A percentile compares a stretch with the other conserved stretches of the same genome.
Conservation (phyloP, 495 filamentous ascomycete genomes). For the Antarctomyces pellizariae region DNA sequence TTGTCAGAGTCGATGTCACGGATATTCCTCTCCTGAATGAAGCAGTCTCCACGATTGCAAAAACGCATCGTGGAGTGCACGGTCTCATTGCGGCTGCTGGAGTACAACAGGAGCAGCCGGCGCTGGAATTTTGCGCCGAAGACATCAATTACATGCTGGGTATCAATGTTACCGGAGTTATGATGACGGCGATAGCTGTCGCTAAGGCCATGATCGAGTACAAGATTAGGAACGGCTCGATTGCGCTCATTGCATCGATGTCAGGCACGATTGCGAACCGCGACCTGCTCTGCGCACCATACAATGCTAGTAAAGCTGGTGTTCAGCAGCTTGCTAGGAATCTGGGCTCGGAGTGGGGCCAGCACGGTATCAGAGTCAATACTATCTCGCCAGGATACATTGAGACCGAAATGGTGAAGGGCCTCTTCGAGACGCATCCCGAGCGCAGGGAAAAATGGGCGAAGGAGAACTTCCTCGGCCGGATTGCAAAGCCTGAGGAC, state of each 20-base stretch:
- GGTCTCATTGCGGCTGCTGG: conserved; percentile 66
- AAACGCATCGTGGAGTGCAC: conserved; percentile 48
- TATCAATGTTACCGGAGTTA: conserved; percentile 53
- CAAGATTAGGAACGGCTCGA: conserved; percentile 29
- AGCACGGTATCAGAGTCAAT: conserved; percentile 55
- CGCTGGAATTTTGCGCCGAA: conserved; percentile 39
- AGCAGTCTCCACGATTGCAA: conserved; percentile 42
- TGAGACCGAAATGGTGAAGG: conserved; percentile 73
- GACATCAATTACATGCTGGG: conserved; percentile 38
- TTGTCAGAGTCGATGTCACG: conserved; percentile 72
- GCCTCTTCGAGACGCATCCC: conserved; percentile 50
- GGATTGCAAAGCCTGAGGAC: conserved; percentile 68
- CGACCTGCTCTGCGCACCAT: conserved; percentile 45
- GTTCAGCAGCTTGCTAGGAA: conserved; percentile 71
- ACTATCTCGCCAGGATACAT: conserved; percentile 61
- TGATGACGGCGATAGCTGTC: conserved; percentile 56
- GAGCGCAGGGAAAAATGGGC: conserved; percentile 44
- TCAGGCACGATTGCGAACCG: conserved; percentile 57
- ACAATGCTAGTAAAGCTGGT: conserved; percentile 74
- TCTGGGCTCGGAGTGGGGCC: conserved; percentile 69
- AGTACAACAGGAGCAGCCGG: conserved; percentile 48
- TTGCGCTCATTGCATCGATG: conserved; percentile 60
- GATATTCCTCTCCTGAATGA: conserved; percentile 42
- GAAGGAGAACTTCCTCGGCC: conserved; percentile 54
- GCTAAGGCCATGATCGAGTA: conserved; percentile 51